Evolutionary conservation across 371 early-diverging fungal species (phyloP), one percentile per base, ranked within the genome.

Genomic region (Haplosporangium sp.): DNA sequence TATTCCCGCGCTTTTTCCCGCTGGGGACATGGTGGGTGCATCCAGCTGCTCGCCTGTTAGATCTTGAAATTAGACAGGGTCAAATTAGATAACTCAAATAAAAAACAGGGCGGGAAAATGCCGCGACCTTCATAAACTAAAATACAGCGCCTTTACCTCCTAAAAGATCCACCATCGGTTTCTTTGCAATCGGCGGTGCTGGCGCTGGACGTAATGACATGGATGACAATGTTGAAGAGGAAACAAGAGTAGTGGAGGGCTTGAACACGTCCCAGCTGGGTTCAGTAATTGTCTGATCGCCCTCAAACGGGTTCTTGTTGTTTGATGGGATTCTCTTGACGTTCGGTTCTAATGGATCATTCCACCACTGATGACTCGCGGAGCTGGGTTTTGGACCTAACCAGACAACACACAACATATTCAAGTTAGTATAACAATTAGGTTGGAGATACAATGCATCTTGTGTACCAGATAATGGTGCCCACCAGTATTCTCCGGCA

Each of bases 291-390:
- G 59, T 62, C 23, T 59, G 67, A 18, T 76, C 77, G 5, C 67
- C 70, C 23, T 62, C 67, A 40, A 76, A 76, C 6, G 77, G 77
- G n/a, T 76, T 76, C 58, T 37, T 66, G 18, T 69, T 64, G 23
- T 52, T 59, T 13, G 77, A 76, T 0, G 77, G 77, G 16, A 67
- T n/a, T 7, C 77, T 41, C 56, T 40, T 54, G 29, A 60, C 53
- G 6, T 37, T 56, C 0, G 58, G 55, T 38, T 67, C 72, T 54
- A 65, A 53, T 12, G 70, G 68, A 20, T 75, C 73, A 11, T 75
- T 80, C 81, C 82, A 82, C 81, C 81, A 82, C 50, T 81, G 81
- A 16, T 75, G 70, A 7, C 9, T 38, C 0, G 75, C 81, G 3
- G 81, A 80, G 48, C 82, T 82, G 12, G 81, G 82, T 53, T 63